phyloP scores from a whole-genome alignment of 2,329 filamentous ascomycete genomes.

The Xylaria sp. region DNA sequence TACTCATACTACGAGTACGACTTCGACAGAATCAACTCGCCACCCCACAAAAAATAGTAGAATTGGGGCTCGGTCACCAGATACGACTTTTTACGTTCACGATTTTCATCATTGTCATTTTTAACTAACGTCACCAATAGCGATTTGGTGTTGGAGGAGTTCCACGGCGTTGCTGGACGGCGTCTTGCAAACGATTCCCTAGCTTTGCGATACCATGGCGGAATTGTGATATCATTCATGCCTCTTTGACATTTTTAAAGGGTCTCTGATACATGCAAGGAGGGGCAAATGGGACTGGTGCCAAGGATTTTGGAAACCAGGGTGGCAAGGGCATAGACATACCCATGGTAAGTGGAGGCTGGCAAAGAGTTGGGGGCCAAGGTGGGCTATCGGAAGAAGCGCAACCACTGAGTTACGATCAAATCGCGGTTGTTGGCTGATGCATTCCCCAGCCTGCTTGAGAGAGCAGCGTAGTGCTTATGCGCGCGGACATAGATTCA shows the following conservation, averaged over 20 bases:
- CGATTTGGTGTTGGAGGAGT: slow-evolving; percentile 29
- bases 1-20: slow-evolving; percentile 2
- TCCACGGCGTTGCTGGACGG: slow-evolving; percentile 34
- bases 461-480: slow-evolving; percentile 12
- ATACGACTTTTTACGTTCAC: slow-evolving; percentile 30
- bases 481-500: slow-evolving; percentile 8
- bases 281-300: slow-evolving; percentile 4
- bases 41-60: slow-evolving; percentile 15
- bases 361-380: not conserved
- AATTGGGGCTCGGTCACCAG: slow-evolving; percentile 13
- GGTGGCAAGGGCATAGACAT: slow-evolving; percentile 6
- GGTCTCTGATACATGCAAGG: slow-evolving; percentile 13
- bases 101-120: slow-evolving; percentile 18
- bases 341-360: not conserved
- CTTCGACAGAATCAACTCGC: not conserved
- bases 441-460: slow-evolving; percentile 12
- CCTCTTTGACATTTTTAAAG: slow-evolving; percentile 6
- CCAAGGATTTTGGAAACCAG: not conserved
- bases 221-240: slow-evolving; percentile 9
- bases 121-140: slow-evolving; percentile 20
- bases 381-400: not conserved
- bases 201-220: slow-evolving; percentile 30
- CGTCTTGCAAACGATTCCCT: slow-evolving; percentile 27
- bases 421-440: slow-evolving; percentile 15
- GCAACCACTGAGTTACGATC: slow-evolving; percentile 5